These are phyloP conservation scores for Sarcomyxa edulis DNA, from an alignment of 768 basidiomycete genomes.

Conservation along the genomic window DNA sequence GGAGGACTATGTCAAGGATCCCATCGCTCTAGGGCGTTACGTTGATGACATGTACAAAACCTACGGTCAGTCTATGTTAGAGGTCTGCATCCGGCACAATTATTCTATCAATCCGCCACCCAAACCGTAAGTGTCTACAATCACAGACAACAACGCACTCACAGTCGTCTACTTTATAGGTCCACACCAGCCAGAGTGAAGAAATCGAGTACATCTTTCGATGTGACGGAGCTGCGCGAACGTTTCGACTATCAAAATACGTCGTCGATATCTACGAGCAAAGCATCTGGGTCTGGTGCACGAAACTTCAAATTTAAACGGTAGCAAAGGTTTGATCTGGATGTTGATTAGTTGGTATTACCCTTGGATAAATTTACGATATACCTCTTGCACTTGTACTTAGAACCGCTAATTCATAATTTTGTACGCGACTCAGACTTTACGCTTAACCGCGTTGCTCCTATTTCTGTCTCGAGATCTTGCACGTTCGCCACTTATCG, in stretches of 20 bases:
- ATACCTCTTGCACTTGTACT: no score
- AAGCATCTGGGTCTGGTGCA: neutral
- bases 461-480: no score
- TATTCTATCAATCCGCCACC: neutral
- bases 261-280: constrained; percentile 5
- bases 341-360: no score
- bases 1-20: constrained; percentile 34
- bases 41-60: constrained; percentile 22
- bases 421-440: no score
- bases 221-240: constrained; percentile 19
- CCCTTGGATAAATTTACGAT: no score
- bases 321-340: no score
- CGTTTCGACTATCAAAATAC: constrained; percentile 27
- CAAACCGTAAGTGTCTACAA: constrained; percentile 7
- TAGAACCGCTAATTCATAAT: no score
- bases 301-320: constrained; percentile 2
- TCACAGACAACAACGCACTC: no score
- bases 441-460: neutral
- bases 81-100: constrained; percentile 29
- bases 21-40: constrained; percentile 39
- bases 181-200: neutral
- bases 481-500: no score
- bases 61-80: constrained; percentile 32
- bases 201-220: constrained; percentile 11
- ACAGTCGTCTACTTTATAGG: no score